phyloP scores from a whole-genome alignment of 352 stramenopile species.

The Phytophthora megakarya region DNA sequence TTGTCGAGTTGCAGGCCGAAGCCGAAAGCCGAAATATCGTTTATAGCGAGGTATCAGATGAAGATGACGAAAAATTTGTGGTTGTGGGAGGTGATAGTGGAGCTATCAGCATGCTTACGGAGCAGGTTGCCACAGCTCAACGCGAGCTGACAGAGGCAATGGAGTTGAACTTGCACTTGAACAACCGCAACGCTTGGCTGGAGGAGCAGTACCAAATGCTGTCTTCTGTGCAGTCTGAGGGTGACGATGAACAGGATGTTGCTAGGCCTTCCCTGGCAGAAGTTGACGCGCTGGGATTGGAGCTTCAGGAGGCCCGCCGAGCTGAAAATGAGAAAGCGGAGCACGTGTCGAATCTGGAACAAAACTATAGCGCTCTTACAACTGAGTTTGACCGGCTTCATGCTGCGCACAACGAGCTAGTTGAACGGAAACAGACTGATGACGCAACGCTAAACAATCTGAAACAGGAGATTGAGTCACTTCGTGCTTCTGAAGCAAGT shows the following conservation, averaged over 20 bases:
- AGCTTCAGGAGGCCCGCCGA: constrained; percentile 46
- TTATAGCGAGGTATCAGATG: constrained; percentile 25
- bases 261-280: constrained; percentile 35
- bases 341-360: constrained; percentile 41
- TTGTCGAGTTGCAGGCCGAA: constrained; percentile 45
- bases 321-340: constrained; percentile 39
- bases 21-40: constrained; percentile 11
- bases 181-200: constrained; percentile 77
- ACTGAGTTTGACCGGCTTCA: constrained; percentile 48
- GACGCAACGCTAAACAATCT: constrained; percentile 32
- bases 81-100: constrained; percentile 49
- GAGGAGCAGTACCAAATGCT: constrained; percentile 74
- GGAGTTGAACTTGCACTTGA: constrained; percentile 82
- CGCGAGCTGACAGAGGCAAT: constrained; percentile 82
- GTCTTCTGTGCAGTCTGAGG: constrained; percentile 38
- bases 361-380: constrained; percentile 47
- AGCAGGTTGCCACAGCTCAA: constrained; percentile 73
- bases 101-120: constrained; percentile 66
- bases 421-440: constrained; percentile 33
- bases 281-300: constrained; percentile 39
- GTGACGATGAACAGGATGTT: constrained; percentile 39
- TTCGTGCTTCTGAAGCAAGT: constrained; percentile 24
- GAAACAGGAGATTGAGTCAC: constrained; percentile 34
- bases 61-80: constrained; percentile 50
- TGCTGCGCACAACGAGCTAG: constrained; percentile 32